phyloP scores from a whole-genome alignment of 2,329 filamentous ascomycete species.

The Fusarium virguliforme region DNA sequence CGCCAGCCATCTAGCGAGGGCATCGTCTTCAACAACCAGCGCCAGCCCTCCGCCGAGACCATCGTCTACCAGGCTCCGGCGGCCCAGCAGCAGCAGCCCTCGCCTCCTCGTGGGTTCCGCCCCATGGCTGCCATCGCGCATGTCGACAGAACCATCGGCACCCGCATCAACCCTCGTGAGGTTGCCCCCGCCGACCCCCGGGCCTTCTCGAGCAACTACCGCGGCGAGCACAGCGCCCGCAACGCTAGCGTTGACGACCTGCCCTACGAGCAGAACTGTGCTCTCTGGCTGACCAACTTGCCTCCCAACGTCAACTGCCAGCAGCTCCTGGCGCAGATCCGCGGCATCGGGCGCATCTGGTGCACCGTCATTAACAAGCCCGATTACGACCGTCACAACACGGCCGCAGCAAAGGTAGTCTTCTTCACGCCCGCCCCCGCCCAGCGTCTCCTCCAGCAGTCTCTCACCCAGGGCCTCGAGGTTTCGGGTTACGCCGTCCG shows the following conservation, averaged over 20 bases:
- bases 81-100: not conserved
- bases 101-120: conserved; percentile 38
- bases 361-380: conserved; percentile 68
- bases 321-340: conserved; percentile 63
- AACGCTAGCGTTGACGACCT: conserved; percentile 58
- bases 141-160: not conserved
- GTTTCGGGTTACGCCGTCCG: conserved; percentile 58
- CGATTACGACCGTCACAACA: conserved; percentile 55
- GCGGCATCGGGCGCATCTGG: conserved; percentile 66
- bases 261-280: conserved; percentile 61
- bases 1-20: not conserved
- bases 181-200: not conserved
- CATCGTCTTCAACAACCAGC: not conserved
- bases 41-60: not conserved
- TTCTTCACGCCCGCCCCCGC: conserved; percentile 64
- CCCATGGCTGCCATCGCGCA: conserved; percentile 46
- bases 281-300: conserved; percentile 69
- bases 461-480: conserved; percentile 53
- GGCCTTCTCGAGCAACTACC: conserved; percentile 56
- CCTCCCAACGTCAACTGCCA: conserved; percentile 60
- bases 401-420: conserved; percentile 66
- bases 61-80: not conserved
- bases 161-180: not conserved
- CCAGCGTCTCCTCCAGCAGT: conserved; percentile 50
- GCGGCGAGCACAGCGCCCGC: conserved; percentile 55